Percentiles rank a stretch among this genome's conserved stretches.
These are phyloP conservation scores for Nymphaea thermarum DNA, from an alignment of 164 flowering plant species.

Conservation along the genomic window DNA sequence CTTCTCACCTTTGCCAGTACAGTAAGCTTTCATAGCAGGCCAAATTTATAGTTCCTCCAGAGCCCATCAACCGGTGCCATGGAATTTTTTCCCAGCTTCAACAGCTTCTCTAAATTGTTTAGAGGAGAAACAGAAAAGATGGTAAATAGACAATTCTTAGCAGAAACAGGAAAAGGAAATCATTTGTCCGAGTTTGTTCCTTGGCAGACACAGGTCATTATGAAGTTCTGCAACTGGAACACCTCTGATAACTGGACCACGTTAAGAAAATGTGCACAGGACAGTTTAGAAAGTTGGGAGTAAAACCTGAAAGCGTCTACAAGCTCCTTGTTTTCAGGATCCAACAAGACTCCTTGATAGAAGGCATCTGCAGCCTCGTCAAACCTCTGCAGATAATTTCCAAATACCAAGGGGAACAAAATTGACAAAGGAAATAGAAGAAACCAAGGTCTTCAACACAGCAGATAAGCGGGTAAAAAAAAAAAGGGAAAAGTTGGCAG, in stretches of 20 bases:
- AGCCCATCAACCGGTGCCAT: slow-evolving; percentile 19
- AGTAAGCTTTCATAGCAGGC: too few species aligned
- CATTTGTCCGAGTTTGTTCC: too few species aligned
- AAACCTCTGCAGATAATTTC: slow-evolving; percentile 44
- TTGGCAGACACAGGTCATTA: too few species aligned
- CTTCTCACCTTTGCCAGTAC: too few species aligned
- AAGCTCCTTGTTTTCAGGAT: slow-evolving; percentile 88
- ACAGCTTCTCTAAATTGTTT: slow-evolving; percentile 71
- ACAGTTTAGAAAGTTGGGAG: too few species aligned
- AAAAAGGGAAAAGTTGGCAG: not conserved
- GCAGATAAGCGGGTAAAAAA: not conserved
- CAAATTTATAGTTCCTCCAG: not conserved
- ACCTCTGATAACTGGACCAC: too few species aligned
- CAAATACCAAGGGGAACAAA: not conserved
- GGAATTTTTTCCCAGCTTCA: slow-evolving; percentile 85
- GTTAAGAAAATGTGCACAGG: too few species aligned
- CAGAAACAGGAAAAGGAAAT: not conserved
- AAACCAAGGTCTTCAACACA: not conserved
- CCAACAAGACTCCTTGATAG: slow-evolving; percentile 83
- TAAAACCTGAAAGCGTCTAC: slow-evolving; percentile 75
- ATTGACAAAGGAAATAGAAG: not conserved
- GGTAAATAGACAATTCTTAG: not conserved
- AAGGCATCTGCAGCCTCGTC: slow-evolving; percentile 96
- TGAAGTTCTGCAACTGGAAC: too few species aligned
- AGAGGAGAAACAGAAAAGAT: not conserved